Conservation (phyloP, 192 early-diverging fungal genomes). For the Backusella circina region DNA sequence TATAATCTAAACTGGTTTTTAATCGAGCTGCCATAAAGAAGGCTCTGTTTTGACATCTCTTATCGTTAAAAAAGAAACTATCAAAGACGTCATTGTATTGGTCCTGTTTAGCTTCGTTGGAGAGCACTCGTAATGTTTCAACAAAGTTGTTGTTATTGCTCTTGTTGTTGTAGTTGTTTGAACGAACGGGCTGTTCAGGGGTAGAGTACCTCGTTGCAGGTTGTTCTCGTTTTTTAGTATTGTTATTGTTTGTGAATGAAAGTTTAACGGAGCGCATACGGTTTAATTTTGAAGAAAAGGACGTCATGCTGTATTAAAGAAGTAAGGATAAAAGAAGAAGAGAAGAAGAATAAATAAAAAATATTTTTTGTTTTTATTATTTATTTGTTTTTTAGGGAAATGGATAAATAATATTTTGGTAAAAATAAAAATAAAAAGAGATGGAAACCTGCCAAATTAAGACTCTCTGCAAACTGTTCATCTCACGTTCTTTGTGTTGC, state of each 20-base stretch:
- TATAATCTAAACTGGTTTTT: slow-evolving; percentile 16
- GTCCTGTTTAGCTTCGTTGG: slow-evolving; percentile 9
- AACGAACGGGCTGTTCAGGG: not conserved
- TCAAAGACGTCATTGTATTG: slow-evolving; percentile 30
- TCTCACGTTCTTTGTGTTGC: not conserved
- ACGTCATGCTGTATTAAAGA: not conserved
- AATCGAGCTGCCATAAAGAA: slow-evolving; percentile 30
- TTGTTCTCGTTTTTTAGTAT: not conserved
- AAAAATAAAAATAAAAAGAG: not conserved
- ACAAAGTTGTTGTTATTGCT: slow-evolving; percentile 17
- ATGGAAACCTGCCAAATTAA: slow-evolving; percentile 17
- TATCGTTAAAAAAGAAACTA: slow-evolving; percentile 34
- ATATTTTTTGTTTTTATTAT: not conserved
- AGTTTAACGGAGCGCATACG: slow-evolving; percentile 16
- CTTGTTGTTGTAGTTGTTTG: too few species aligned
- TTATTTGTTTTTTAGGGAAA: not conserved
- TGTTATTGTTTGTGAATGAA: not conserved
- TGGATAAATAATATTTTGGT: not conserved
- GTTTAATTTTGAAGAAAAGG: slow-evolving; percentile 13
- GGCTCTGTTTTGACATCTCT: slow-evolving; percentile 33
- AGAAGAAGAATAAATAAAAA: not conserved
- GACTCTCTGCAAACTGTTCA: not conserved
- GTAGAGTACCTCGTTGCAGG: not conserved
- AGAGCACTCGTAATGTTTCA: slow-evolving; percentile 24
- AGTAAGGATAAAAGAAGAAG: not conserved